These are phyloP conservation scores for Aspergillus unguis DNA, from an alignment of 2,329 filamentous ascomycete species.

Conservation along the genomic window DNA sequence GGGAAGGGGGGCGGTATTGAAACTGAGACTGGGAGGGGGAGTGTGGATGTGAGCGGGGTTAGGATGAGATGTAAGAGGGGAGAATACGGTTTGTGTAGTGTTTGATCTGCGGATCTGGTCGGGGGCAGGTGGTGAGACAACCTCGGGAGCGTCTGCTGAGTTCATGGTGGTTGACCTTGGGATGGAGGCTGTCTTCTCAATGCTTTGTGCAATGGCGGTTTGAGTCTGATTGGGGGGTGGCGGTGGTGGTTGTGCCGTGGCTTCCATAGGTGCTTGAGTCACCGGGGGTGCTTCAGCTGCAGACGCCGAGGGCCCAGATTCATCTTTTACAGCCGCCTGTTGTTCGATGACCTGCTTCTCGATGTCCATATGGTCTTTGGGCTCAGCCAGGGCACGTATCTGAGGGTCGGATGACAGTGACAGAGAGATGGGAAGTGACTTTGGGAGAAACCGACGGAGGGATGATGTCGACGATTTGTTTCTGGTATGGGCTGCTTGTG, in stretches of 20 bases:
- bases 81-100: slow-evolving; percentile 18
- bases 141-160: slow-evolving; percentile 36
- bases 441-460: slow-evolving; percentile 33
- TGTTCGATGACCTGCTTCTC: slow-evolving; percentile 25
- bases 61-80: slow-evolving; percentile 18
- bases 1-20: slow-evolving; percentile 4
- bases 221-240: background rate
- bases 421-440: slow-evolving; percentile 25
- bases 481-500: slow-evolving; percentile 24
- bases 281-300: no score
- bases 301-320: background rate
- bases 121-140: slow-evolving; percentile 25
- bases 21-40: background rate
- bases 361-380: slow-evolving; percentile 24
- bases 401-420: slow-evolving; percentile 37
- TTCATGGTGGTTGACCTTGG: slow-evolving; percentile 30
- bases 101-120: slow-evolving; percentile 27
- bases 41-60: slow-evolving; percentile 17
- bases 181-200: background rate
- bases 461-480: slow-evolving; percentile 37
- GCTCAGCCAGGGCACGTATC: slow-evolving; percentile 34
- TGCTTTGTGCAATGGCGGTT: background rate
- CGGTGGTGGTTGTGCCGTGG: background rate
- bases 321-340: background rate
- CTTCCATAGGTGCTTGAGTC: background rate